Percentiles rank a stretch among this genome's conserved stretches.
Evolutionary conservation across 495 filamentous ascomycete genomes (phyloP).

Genomic region (Penicillium soppii): DNA sequence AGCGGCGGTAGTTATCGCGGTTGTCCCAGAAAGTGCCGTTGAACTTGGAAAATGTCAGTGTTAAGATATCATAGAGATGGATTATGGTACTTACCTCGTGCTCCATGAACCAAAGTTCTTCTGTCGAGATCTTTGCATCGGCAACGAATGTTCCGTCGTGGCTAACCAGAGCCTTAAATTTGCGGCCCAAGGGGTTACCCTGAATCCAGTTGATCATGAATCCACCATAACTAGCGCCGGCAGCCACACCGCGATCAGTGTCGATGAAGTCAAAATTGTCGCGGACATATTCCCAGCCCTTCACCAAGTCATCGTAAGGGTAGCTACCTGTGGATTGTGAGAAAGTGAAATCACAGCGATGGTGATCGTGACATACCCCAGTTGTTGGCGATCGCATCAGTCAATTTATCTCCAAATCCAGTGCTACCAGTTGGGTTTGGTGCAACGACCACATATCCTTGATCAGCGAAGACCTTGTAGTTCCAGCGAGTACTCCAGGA

Average conservation of each 20-base stretch:
- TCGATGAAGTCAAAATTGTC: conserved; percentile 50
- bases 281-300: conserved; percentile 48
- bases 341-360: neutral
- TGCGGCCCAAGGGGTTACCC: conserved; percentile 49
- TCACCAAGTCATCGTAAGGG: conserved; percentile 56
- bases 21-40: conserved; percentile 45
- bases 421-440: conserved; percentile 54
- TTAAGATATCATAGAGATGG: conserved; percentile 6
- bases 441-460: conserved; percentile 56
- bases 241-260: conserved; percentile 47
- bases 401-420: conserved; percentile 50
- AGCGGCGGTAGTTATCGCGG: conserved; percentile 43
- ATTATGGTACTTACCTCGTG: conserved; percentile 24
- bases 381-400: conserved; percentile 44
- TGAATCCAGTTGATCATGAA: conserved; percentile 62
- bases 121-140: conserved; percentile 42
- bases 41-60: conserved; percentile 24
- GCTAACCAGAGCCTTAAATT: conserved; percentile 54
- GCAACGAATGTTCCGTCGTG: conserved; percentile 48
- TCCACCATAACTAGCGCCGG: conserved; percentile 51
- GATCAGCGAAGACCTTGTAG: conserved; percentile 52
- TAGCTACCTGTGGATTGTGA: conserved; percentile 30
- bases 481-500: conserved; percentile 54
- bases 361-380: conserved; percentile 38
- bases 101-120: conserved; percentile 49